Percentiles rank a stretch among this genome's conserved stretches.
Evolutionary conservation across 192 early-diverging fungal genomes (phyloP).

Genomic region (Gigaspora rosea): DNA sequence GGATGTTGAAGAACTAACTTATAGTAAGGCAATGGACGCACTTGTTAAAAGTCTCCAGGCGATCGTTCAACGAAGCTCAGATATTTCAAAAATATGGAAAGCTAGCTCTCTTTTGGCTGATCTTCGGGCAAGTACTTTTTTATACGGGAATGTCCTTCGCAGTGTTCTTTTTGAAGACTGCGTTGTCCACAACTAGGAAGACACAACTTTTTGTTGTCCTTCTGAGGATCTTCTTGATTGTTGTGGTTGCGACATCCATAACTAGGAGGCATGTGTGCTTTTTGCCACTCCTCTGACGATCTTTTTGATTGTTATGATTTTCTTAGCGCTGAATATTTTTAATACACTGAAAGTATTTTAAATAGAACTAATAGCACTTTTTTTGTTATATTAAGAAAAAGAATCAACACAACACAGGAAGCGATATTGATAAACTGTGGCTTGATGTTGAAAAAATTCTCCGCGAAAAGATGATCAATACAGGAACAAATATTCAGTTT

Average conservation of each 20-base stretch:
- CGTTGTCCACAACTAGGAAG: constrained; percentile 15
- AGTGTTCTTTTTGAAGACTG: constrained; percentile 2
- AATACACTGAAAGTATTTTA: neutral
- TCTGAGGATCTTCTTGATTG: neutral
- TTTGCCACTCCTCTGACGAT: neutral
- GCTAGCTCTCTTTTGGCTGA: neutral
- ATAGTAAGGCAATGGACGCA: constrained; percentile 9
- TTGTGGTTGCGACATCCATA: neutral
- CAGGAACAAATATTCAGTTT: constrained; percentile 12
- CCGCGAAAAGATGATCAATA: constrained; percentile 11
- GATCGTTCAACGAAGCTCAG: neutral
- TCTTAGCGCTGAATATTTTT: constrained; percentile 6
- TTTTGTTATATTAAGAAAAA: neutral
- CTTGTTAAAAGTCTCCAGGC: constrained; percentile 20
- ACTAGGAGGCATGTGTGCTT: neutral
- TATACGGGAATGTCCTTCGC: neutral
- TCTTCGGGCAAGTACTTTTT: constrained; percentile 11
- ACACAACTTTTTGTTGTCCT: neutral
- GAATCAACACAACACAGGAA: neutral
- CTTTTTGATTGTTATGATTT: constrained; percentile 13
- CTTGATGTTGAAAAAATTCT: constrained; percentile 3
- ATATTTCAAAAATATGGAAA: constrained; percentile 20
- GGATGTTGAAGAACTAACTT: constrained; percentile 13
- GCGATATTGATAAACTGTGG: neutral
- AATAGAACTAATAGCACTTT: neutral